Evolutionary conservation across 257 asterid genomes (phyloP), one percentile per base, ranked within the genome.

Genomic region (Petrea volubilis): DNA sequence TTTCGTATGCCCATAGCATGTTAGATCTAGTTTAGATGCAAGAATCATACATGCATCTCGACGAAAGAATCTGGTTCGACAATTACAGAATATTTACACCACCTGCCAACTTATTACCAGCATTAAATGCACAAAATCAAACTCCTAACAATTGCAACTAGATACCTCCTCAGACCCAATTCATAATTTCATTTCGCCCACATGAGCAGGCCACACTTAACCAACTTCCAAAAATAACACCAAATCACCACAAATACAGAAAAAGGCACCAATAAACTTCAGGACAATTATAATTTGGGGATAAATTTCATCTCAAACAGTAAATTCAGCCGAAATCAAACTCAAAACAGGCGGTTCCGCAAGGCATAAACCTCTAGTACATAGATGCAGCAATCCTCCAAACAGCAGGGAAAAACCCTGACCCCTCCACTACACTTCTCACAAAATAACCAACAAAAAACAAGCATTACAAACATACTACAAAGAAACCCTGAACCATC

Each of bases 121-220:
- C 64, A 64, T 28, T 74, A 53, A 75, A 28, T 52, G 72, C 70
- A 65, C 23, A 40, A 18, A 59, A 40, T 50, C 73, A 36, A 27
- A 24, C 64, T 46, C 68, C 55, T 8, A 14, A n/a, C n/a, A n/a
- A n/a, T n/a, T n/a, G n/a, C n/a, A n/a, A n/a, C n/a, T n/a, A n/a
- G n/a, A n/a, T n/a, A n/a, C n/a, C n/a, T n/a, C n/a, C n/a, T n/a
- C n/a, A n/a, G n/a, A n/a, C n/a, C n/a, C n/a, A n/a, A n/a, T n/a
- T n/a, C n/a, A n/a, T n/a, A n/a, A n/a, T n/a, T n/a, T n/a, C n/a
- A 41, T 60, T 53, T 44, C 60, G 0, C 12, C 71, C 29, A 24
- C 29, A 12, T 14, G 55, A 46, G 46, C 10, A 62, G 25, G 46
- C 60, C 68, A 18, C 51, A 24, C n/a, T 25, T 52, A 62, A 20